Percentiles rank a stretch among this genome's conserved stretches.
These are phyloP conservation scores for Zymoseptoria pseudotritici DNA, from an alignment of 2,329 filamentous ascomycete species.

Conservation along the genomic window DNA sequence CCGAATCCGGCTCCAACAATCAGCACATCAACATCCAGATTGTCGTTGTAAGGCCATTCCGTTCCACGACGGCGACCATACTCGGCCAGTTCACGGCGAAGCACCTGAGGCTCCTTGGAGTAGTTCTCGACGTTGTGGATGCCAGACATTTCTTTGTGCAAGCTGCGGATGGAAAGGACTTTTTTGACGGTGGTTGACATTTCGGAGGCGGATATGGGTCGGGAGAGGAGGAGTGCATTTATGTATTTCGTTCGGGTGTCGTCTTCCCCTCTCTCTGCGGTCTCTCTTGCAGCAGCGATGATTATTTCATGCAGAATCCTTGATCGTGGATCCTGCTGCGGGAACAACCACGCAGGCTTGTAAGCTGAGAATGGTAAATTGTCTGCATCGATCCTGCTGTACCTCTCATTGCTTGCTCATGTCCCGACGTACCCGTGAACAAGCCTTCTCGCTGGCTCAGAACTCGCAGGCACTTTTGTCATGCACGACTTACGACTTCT, in stretches of 20 bases:
- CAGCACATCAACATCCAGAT: constrained; percentile 19
- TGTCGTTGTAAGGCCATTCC: constrained; percentile 20
- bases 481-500: no score
- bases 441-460: no score
- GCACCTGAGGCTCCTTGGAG: constrained; percentile 5
- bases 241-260: no score
- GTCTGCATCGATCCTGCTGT: background rate
- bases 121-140: constrained; percentile 4
- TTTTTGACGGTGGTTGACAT: background rate
- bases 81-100: constrained; percentile 9
- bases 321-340: no score
- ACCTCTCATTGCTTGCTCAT: background rate
- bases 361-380: background rate
- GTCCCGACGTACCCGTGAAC: background rate
- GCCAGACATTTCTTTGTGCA: constrained; percentile 5
- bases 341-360: no score
- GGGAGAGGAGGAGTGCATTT: no score
- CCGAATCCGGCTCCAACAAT: constrained; percentile 37
- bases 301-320: no score
- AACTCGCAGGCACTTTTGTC: no score
- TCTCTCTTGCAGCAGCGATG: no score
- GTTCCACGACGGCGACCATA: constrained; percentile 13
- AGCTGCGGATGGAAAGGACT: constrained; percentile 6
- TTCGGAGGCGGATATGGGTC: no score
- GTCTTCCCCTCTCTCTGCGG: no score